A percentile compares a stretch with the other conserved stretches of the same genome.
Conservation (phyloP, 1,284 basidiomycete genomes). For the Puccinia hordei region DNA sequence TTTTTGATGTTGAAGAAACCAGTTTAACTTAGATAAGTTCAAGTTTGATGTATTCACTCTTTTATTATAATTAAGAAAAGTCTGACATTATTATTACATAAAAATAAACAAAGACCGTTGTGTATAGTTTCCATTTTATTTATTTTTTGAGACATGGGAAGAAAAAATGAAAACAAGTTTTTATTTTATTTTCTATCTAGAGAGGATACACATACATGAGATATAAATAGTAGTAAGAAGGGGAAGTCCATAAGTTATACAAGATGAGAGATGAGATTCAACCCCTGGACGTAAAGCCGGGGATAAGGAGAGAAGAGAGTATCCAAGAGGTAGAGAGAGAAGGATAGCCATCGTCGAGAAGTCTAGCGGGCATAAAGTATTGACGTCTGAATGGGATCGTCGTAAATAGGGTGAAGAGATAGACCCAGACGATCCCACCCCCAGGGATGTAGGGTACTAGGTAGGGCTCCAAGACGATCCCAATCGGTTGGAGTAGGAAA, state of each 20-base stretch:
- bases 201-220: too few species aligned
- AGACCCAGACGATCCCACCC: background rate
- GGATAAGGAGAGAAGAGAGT: conserved; percentile 13
- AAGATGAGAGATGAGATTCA: too few species aligned
- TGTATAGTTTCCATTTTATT: too few species aligned
- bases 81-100: too few species aligned
- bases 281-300: conserved; percentile 18
- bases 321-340: background rate
- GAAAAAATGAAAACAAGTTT: too few species aligned
- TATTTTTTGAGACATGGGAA: too few species aligned
- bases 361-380: conserved; percentile 9
- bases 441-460: conserved; percentile 25
- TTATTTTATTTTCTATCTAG: too few species aligned
- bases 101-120: too few species aligned
- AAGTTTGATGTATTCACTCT: too few species aligned
- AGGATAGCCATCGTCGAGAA: conserved; percentile 22
- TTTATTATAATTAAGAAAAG: too few species aligned
- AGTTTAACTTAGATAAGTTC: too few species aligned
- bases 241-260: background rate
- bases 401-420: conserved; percentile 15
- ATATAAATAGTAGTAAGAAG: background rate
- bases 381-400: conserved; percentile 24
- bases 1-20: too few species aligned
- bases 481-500: conserved; percentile 35
- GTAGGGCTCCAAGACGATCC: conserved; percentile 21